Percentiles rank a stretch among this genome's conserved stretches.
Evolutionary conservation across 805 yeast genomes (phyloP).

Genomic region (Saturnispora zaruensis): DNA sequence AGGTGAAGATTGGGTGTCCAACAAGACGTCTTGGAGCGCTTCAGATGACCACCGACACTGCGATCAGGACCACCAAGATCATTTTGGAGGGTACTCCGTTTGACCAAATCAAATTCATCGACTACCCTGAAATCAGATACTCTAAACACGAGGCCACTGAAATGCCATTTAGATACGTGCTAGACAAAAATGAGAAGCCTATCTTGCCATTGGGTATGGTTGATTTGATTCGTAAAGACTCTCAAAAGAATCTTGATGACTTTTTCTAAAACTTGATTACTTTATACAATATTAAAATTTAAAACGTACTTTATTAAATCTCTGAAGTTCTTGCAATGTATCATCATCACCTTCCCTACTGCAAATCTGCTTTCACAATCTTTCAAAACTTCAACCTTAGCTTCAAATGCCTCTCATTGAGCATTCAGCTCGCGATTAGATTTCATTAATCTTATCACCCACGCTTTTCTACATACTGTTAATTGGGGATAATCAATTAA

Average conservation of each 20-base stretch:
- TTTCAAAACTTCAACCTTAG: neutral
- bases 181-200: conserved; percentile 57
- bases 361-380: neutral
- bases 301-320: neutral
- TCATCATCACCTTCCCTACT: neutral
- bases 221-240: conserved; percentile 73
- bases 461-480: neutral
- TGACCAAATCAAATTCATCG: conserved; percentile 74
- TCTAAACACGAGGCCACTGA: conserved; percentile 86
- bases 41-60: conserved; percentile 98
- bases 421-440: neutral
- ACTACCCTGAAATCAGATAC: conserved; percentile 89
- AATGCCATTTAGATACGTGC: conserved; percentile 92
- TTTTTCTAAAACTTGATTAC: conserved; percentile 30
- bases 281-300: neutral
- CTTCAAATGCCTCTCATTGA: neutral
- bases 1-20: conserved; percentile 69
- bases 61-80: conserved; percentile 80
- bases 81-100: conserved; percentile 58
- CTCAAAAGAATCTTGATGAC: conserved; percentile 75
- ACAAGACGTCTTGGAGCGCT: conserved; percentile 81
- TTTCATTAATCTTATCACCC: neutral
- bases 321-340: neutral
- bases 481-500: neutral
- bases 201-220: conserved; percentile 90